These are phyloP conservation scores for Peziza echinospora DNA, from an alignment of 495 filamentous ascomycete species.

Conservation along the genomic window DNA sequence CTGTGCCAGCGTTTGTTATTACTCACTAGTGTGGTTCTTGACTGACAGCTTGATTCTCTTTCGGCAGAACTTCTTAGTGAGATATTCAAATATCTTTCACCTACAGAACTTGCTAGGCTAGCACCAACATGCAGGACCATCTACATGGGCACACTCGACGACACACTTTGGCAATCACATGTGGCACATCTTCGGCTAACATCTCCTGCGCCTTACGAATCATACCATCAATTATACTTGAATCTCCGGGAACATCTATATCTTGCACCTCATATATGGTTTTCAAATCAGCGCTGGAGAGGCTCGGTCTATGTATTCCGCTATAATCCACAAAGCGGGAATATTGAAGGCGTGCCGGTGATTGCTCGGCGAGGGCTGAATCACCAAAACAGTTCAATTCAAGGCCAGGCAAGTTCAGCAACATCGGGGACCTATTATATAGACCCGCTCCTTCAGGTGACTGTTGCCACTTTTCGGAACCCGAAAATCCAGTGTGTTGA, in stretches of 20 bases:
- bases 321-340: background rate
- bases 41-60: no score
- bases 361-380: background rate
- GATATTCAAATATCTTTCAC: background rate
- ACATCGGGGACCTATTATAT: no score
- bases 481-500: background rate
- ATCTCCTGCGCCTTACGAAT: background rate
- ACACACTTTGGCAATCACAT: background rate
- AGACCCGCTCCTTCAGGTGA: no score
- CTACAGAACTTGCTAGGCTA: background rate
- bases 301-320: background rate
- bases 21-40: no score
- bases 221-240: background rate
- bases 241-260: background rate
- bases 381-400: background rate
- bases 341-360: background rate
- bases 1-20: no score
- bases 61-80: background rate
- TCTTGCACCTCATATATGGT: background rate
- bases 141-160: background rate
- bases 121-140: background rate
- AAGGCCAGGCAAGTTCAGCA: background rate
- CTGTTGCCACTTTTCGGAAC: background rate
- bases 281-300: background rate
- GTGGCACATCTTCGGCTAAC: background rate